These are phyloP conservation scores for Heteromeles arbutifolia DNA, from an alignment of 306 rosid species.

Conservation along the genomic window DNA sequence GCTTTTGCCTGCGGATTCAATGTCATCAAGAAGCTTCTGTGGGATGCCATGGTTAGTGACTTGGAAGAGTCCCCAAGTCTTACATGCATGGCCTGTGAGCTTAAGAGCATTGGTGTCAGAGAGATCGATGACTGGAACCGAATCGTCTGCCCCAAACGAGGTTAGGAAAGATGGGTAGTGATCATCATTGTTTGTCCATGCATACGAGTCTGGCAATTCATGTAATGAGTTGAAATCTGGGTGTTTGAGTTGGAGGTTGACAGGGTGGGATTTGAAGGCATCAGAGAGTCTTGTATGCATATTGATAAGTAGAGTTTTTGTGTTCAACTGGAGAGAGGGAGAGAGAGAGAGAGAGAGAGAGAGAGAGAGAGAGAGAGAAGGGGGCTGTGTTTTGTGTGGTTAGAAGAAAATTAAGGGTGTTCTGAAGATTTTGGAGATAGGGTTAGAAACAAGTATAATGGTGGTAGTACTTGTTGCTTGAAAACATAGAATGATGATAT, in stretches of 20 bases:
- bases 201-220: conserved; percentile 73
- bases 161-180: not conserved
- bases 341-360: not conserved
- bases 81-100: conserved; percentile 62
- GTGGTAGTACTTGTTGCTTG: conserved; percentile 1
- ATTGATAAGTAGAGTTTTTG: not conserved
- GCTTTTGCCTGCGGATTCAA: conserved; percentile 28
- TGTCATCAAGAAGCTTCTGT: conserved; percentile 30
- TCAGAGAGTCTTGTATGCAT: conserved; percentile 73
- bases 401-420: not conserved
- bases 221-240: conserved; percentile 56
- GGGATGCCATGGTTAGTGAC: conserved; percentile 64
- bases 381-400: not conserved
- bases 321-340: not conserved
- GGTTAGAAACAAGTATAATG: not conserved
- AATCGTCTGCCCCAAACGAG: not conserved
- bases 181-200: conserved; percentile 42
- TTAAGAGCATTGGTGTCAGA: conserved; percentile 48
- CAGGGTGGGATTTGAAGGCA: conserved; percentile 51
- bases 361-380: not conserved
- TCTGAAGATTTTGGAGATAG: not conserved
- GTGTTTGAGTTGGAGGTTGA: conserved; percentile 45
- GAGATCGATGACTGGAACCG: conserved; percentile 63
- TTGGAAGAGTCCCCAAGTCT: conserved; percentile 84
- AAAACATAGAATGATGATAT: conserved; percentile 28